Base-by-base conservation (phyloP, 2,329 filamentous ascomycete species). In the Ophiostoma novo-ulmi region DNA sequence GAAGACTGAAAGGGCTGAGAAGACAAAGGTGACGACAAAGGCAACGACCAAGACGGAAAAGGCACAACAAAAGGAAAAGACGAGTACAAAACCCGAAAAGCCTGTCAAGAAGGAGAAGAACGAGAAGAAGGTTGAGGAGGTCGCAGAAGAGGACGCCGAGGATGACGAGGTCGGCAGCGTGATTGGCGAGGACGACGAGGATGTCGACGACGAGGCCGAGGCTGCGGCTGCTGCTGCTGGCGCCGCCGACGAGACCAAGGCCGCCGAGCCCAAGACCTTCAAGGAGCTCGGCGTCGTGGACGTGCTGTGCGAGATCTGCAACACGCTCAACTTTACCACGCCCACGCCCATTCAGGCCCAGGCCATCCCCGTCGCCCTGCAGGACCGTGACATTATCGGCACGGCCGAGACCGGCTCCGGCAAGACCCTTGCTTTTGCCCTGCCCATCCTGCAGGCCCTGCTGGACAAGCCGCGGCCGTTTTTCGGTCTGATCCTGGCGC, bases 341-440 rank as follows among this genome's bases (percentile, higher is more conserved):
- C 92, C 95, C 0, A 99, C 94, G 1, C 90, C 94, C 0, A 98
- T 99, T 74, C 95, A 97, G 79, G 85, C 85, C 69, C 87, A 96
- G 79, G 86, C 93, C 0, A 97, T 98, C 75, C 94, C 94, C 5
- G 77, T 85, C 65, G 93, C 93, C 35, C 85, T 97, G 8, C 81
- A 91, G 76, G 89, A 91, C 69, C 88, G 93, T 76, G 95, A 98
- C 79, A 84, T 98, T 44, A 97, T 99, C 75, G 95, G 94, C 61
- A 85, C 98, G 69, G 95, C 95, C 41, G 94, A 99, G 81, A 99
- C 95, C 0, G 95, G 95, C 75, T 93, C 89, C 77, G 95, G 95
- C 80, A 99, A 98, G 83, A 98, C 95, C 0, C 94, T 93, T 7
- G 94, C 95, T 0, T 99, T 98, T 78, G 93, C 93, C 0, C 83